phyloP scores from a whole-genome alignment of 2,329 filamentous ascomycete species.

The Trichoderma sp. region DNA sequence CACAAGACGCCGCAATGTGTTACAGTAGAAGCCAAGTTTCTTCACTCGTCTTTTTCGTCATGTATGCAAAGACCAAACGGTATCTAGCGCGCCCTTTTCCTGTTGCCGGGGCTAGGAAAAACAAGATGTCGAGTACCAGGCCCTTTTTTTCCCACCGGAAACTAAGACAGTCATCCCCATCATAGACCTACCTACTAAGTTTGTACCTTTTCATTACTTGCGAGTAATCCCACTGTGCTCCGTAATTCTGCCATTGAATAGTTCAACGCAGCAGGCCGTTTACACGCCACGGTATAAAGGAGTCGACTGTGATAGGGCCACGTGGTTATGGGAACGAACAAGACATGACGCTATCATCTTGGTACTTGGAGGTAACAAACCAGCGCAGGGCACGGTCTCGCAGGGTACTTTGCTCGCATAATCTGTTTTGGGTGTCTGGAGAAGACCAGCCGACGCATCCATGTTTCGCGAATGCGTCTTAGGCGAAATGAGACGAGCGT shows the following conservation, averaged over 20 bases:
- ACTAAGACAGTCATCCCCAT: conserved; percentile 16
- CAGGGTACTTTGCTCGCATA: not conserved
- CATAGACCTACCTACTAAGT: not conserved
- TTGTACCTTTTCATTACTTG: not conserved
- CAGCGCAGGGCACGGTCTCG: not conserved
- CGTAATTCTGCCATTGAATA: not conserved
- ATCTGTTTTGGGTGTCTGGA: conserved; percentile 12
- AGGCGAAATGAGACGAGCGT: conserved; percentile 23
- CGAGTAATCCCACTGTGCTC: not conserved
- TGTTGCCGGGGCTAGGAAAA: conserved; percentile 19
- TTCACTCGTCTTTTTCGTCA: conserved; percentile 3
- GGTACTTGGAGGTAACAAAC: not conserved
- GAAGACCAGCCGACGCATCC: conserved; percentile 15
- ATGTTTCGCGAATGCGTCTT: conserved; percentile 14
- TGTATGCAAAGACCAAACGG: conserved; percentile 1
- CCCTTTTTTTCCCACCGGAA: conserved; percentile 5
- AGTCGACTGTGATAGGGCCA: conserved; percentile 9
- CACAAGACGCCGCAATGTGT: conserved; percentile 5
- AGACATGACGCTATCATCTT: not conserved
- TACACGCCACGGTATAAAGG: not conserved
- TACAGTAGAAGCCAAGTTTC: not conserved
- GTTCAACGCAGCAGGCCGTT: not conserved
- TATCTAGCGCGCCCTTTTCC: conserved; percentile 7
- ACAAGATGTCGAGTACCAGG: not conserved
- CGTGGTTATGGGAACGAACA: not conserved